Conservation (phyloP, 192 early-diverging fungal genomes). For the Geranomyces michiganensis region DNA sequence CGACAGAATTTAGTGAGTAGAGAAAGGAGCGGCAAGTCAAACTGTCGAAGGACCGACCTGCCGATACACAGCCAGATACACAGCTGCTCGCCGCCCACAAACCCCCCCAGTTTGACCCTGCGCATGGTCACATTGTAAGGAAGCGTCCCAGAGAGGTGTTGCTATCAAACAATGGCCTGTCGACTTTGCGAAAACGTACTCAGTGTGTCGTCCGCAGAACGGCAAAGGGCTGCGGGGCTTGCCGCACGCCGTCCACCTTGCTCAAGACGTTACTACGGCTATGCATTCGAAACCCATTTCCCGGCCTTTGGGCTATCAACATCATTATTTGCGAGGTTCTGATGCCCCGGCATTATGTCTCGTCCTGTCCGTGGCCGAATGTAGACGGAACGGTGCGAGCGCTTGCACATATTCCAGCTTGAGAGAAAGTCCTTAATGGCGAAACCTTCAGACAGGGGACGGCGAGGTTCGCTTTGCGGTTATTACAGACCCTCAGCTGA, state of each 20-base stretch:
- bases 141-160: no score
- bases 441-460: slow-evolving; percentile 6
- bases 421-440: background rate
- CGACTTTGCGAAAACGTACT: no score
- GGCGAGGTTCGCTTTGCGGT: slow-evolving; percentile 56
- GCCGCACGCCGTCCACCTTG: background rate
- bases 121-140: no score
- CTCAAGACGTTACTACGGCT: slow-evolving; percentile 3
- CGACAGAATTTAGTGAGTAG: no score
- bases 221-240: background rate
- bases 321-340: slow-evolving; percentile 48
- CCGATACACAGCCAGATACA: no score
- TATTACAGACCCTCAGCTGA: slow-evolving; percentile 91
- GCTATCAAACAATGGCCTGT: no score
- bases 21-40: no score
- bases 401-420: background rate
- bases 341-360: slow-evolving; percentile 29
- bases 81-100: no score
- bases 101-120: no score
- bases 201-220: no score
- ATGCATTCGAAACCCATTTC: slow-evolving; percentile 38
- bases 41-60: no score
- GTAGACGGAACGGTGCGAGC: slow-evolving; percentile 12
- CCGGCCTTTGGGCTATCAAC: slow-evolving; percentile 47
- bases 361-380: slow-evolving; percentile 38